Conservation (phyloP, 2,329 filamentous ascomycete genomes). For the Colletotrichum chlorophyti region DNA sequence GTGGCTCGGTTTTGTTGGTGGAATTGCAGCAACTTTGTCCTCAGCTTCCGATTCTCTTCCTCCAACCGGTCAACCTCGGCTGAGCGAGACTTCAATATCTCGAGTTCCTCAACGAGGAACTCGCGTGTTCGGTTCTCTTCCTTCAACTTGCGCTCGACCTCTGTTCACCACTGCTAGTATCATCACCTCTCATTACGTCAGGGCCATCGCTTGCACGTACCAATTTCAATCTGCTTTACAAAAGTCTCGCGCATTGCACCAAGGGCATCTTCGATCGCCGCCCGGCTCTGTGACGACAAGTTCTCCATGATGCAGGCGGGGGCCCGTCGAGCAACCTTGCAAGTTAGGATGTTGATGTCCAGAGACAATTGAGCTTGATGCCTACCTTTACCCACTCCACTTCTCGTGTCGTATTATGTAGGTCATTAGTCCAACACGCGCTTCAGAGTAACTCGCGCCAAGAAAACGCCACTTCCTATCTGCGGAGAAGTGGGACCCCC, state of each 20-base stretch:
- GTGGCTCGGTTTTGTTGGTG: constrained; percentile 22
- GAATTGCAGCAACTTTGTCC: constrained; percentile 42
- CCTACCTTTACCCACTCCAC: too few species aligned
- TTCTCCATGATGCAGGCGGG: constrained; percentile 40
- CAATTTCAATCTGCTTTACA: constrained; percentile 43
- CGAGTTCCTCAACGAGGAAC: constrained; percentile 38
- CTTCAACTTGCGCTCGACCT: constrained; percentile 33
- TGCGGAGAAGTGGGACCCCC: too few species aligned
- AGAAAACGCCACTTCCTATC: too few species aligned
- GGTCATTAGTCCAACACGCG: too few species aligned
- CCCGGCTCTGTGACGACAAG: constrained; percentile 47
- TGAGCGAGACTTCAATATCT: constrained; percentile 39
- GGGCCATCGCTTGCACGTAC: constrained; percentile 35
- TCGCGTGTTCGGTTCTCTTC: not conserved
- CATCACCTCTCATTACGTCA: constrained; percentile 29
- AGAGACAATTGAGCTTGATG: not conserved
- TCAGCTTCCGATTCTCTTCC: constrained; percentile 50
- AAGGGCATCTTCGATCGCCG: constrained; percentile 48
- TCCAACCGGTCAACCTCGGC: constrained; percentile 44
- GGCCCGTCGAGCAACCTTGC: not conserved
- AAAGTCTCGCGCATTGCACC: constrained; percentile 47
- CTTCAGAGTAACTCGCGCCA: too few species aligned
- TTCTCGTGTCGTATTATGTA: too few species aligned
- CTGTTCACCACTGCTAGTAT: constrained; percentile 33
- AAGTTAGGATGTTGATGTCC: not conserved